phyloP scores from a whole-genome alignment of 192 early-diverging fungal species.

The Haplosporangium gracile region DNA sequence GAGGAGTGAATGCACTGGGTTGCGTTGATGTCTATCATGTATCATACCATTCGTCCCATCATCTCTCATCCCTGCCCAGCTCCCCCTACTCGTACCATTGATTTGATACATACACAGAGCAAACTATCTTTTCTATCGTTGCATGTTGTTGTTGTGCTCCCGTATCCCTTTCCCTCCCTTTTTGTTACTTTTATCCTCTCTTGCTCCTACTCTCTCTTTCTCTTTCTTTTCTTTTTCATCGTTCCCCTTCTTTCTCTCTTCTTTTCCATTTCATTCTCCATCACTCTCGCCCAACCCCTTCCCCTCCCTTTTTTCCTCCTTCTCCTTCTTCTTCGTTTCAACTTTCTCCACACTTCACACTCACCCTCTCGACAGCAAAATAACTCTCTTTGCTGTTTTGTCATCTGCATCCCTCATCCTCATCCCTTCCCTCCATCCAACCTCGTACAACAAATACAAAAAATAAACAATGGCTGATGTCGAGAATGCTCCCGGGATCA shows the following conservation, averaged over 20 bases:
- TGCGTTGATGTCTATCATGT: too few relatives aligned
- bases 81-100: not conserved
- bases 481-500: slow-evolving; percentile 40
- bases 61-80: too few relatives aligned
- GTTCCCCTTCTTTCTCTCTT: slow-evolving; percentile 2
- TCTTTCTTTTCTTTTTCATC: slow-evolving; percentile 4
- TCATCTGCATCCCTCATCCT: slow-evolving; percentile 20
- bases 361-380: not conserved
- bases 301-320: not conserved
- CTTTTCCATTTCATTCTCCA: not conserved
- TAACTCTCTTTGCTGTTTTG: not conserved
- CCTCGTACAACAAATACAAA: slow-evolving; percentile 2
- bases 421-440: not conserved
- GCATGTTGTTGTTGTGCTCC: not conserved
- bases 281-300: not conserved
- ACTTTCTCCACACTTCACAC: not conserved
- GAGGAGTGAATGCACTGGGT: not conserved
- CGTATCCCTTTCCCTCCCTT: slow-evolving; percentile 1
- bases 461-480: slow-evolving; percentile 43
- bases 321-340: not conserved
- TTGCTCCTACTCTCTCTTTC: not conserved
- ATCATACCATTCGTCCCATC: not conserved
- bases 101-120: not conserved
- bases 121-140: not conserved
- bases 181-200: not conserved